Conservation (phyloP, 2,329 filamentous ascomycete genomes). For the Trichothecium sympodiale region DNA sequence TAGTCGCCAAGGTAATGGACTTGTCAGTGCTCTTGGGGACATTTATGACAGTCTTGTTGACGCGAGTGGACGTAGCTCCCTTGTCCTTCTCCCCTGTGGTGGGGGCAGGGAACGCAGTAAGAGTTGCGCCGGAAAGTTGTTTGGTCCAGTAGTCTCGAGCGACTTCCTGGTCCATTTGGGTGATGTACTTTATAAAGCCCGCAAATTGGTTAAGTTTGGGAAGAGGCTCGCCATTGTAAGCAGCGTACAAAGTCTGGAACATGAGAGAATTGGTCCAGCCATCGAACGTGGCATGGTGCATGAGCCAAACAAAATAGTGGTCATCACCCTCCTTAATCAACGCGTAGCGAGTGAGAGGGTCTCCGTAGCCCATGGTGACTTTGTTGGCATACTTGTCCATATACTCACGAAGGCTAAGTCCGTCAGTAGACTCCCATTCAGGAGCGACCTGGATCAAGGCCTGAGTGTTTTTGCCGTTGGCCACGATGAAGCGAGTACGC, state of each 20-base stretch:
- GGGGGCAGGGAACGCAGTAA: neutral
- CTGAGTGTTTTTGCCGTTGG: slow-evolving; percentile 2
- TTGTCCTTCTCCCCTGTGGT: neutral
- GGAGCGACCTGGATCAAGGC: slow-evolving; percentile 1
- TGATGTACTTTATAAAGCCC: slow-evolving; percentile 5
- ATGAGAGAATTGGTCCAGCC: slow-evolving; percentile 9
- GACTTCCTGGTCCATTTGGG: slow-evolving; percentile 1
- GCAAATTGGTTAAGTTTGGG: neutral
- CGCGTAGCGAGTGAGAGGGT: neutral
- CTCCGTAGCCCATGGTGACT: slow-evolving; percentile 1
- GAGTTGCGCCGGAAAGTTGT: slow-evolving; percentile 4
- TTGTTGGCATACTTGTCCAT: neutral
- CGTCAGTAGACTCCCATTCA: neutral
- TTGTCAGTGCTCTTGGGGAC: neutral
- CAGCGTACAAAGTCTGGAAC: slow-evolving; percentile 2
- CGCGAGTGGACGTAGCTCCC: neutral
- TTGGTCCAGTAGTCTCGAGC: slow-evolving; percentile 6
- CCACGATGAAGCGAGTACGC: neutral
- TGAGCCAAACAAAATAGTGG: slow-evolving; percentile 11
- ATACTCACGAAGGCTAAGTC: neutral
- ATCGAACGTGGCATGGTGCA: slow-evolving; percentile 16
- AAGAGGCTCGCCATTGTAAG: neutral
- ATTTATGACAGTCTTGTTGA: neutral
- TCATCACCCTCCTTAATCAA: neutral
- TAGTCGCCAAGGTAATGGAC: slow-evolving; percentile 8